These are phyloP conservation scores for Mucor velutinosus DNA, from an alignment of 371 early-diverging fungal species.

Conservation along the genomic window DNA sequence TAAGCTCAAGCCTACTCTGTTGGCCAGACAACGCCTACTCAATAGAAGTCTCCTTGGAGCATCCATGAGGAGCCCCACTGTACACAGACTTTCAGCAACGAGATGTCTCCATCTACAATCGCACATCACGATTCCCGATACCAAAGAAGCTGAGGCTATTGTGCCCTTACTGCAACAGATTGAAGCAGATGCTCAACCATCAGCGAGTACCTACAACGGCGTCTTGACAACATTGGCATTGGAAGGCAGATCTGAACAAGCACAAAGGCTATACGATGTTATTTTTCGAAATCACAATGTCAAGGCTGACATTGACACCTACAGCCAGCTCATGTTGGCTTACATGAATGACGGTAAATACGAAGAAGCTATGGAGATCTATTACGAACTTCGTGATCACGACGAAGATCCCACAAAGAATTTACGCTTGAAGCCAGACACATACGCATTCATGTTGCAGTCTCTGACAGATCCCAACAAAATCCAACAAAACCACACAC, in stretches of 20 bases:
- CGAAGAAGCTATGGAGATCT: conserved; percentile 49
- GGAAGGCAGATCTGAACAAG: conserved; percentile 37
- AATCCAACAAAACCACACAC: neutral
- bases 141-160: conserved; percentile 14
- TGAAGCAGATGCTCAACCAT: neutral
- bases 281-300: conserved; percentile 30
- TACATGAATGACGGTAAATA: conserved; percentile 40
- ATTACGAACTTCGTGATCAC: conserved; percentile 41
- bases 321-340: conserved; percentile 41
- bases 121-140: conserved; percentile 8
- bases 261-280: conserved; percentile 41
- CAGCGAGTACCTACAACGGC: conserved; percentile 28
- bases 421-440: conserved; percentile 2
- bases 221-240: conserved; percentile 34
- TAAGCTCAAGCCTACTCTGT: neutral
- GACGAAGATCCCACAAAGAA: conserved; percentile 5
- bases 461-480: conserved; percentile 11
- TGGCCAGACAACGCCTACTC: neutral
- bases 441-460: conserved; percentile 17
- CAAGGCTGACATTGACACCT: conserved; percentile 35
- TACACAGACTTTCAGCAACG: neutral
- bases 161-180: conserved; percentile 9
- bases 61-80: neutral
- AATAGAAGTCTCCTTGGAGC: neutral
- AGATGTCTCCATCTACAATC: neutral